Evolutionary conservation across 2,329 filamentous ascomycete genomes (phyloP).

Genomic region (Graphilbum fragrans): DNA sequence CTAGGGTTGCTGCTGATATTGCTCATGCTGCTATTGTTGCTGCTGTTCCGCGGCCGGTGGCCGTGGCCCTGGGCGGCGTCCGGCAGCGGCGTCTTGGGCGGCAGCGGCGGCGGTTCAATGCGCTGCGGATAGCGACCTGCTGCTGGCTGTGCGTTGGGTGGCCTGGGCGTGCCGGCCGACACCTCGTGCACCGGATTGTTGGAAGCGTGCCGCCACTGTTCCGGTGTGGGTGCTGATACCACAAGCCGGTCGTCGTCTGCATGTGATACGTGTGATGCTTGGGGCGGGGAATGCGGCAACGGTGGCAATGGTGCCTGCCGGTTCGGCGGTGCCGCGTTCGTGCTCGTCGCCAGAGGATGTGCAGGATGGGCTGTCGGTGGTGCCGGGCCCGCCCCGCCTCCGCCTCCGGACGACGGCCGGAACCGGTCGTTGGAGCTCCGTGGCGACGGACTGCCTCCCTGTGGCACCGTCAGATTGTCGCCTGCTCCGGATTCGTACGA

Average conservation of each 20-base stretch:
- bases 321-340: background rate
- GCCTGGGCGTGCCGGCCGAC: constrained; percentile 22
- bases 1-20: constrained; percentile 14
- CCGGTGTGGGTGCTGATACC: constrained; percentile 44
- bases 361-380: background rate
- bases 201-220: constrained; percentile 42
- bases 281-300: background rate
- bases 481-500: constrained; percentile 43
- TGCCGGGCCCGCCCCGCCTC: constrained; percentile 11
- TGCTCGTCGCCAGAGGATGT: background rate
- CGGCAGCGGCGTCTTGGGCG: constrained; percentile 64
- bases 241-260: constrained; percentile 41
- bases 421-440: constrained; percentile 37
- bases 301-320: background rate
- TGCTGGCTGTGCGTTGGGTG: constrained; percentile 15
- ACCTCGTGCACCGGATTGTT: background rate
- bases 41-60: constrained; percentile 13
- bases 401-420: constrained; percentile 17
- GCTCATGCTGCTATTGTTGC: constrained; percentile 13
- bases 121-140: constrained; percentile 11
- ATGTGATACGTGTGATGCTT: background rate
- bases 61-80: constrained; percentile 31
- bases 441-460: constrained; percentile 28
- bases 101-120: constrained; percentile 56
- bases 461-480: constrained; percentile 31